phyloP scores from a whole-genome alignment of 495 filamentous ascomycete species.

The Venustampulla echinocandica region DNA sequence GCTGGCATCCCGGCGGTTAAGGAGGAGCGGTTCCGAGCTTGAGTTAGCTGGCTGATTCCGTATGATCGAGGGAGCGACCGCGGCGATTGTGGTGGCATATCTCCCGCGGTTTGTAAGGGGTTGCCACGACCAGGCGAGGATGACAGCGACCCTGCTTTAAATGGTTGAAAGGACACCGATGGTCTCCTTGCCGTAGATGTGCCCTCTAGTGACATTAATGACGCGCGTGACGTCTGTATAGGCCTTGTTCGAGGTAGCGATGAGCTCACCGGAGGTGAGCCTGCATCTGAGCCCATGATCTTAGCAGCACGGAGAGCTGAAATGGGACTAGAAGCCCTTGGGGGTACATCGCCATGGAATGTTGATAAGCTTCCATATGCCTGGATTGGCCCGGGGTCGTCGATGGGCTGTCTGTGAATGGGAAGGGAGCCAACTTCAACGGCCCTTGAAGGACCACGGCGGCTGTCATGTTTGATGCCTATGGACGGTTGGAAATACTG shows the following conservation, averaged over 20 bases:
- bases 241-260: slow-evolving; percentile 51
- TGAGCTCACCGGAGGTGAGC: slow-evolving; percentile 54
- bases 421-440: slow-evolving; percentile 71
- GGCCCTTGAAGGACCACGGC: slow-evolving; percentile 30
- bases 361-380: slow-evolving; percentile 91
- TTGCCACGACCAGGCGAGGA: slow-evolving; percentile 57
- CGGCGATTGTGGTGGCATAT: slow-evolving; percentile 47
- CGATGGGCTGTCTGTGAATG: slow-evolving; percentile 34
- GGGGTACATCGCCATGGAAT: slow-evolving; percentile 73
- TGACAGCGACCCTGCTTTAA: slow-evolving; percentile 89
- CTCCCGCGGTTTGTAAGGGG: slow-evolving; percentile 16
- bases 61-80: slow-evolving; percentile 45
- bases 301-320: slow-evolving; percentile 69
- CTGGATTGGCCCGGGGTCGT: slow-evolving; percentile 57
- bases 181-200: slow-evolving; percentile 43
- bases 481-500: slow-evolving; percentile 75
- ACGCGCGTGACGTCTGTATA: slow-evolving; percentile 51
- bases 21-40: slow-evolving; percentile 59
- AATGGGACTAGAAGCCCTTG: slow-evolving; percentile 73
- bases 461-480: slow-evolving; percentile 20
- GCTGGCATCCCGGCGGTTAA: slow-evolving; percentile 57
- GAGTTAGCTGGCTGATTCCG: slow-evolving; percentile 45
- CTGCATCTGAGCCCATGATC: slow-evolving; percentile 45
- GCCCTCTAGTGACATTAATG: slow-evolving; percentile 45
- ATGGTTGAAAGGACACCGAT: slow-evolving; percentile 87